Percentiles rank a stretch among this genome's conserved stretches.
Evolutionary conservation across 306 rosid genomes (phyloP).

Genomic region (Mimosa pudica): DNA sequence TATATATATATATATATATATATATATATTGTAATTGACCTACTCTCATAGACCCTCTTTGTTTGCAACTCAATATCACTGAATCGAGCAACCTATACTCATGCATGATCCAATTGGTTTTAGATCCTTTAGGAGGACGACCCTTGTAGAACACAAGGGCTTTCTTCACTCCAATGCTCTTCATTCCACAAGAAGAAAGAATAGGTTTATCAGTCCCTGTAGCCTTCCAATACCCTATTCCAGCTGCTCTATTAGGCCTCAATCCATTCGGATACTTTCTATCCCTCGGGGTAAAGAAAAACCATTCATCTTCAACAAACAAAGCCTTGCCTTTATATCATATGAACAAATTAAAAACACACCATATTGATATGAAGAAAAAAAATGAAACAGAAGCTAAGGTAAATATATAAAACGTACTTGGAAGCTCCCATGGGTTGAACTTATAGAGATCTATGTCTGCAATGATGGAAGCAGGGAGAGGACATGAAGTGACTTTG

Average conservation of each 20-base stretch:
- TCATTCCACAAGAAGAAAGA: slow-evolving; percentile 59
- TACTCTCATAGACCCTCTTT: slow-evolving; percentile 68
- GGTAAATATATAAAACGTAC: not conserved
- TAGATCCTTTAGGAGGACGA: slow-evolving; percentile 70
- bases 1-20: not conserved
- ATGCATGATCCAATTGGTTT: slow-evolving; percentile 81
- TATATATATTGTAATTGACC: slow-evolving; percentile 34
- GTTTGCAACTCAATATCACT: slow-evolving; percentile 42
- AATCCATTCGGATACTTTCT: slow-evolving; percentile 80
- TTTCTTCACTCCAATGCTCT: slow-evolving; percentile 73
- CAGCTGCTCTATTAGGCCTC: slow-evolving; percentile 82
- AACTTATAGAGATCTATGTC: slow-evolving; percentile 72
- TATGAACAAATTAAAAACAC: not conserved
- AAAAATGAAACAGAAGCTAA: not conserved
- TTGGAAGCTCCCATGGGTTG: slow-evolving; percentile 79
- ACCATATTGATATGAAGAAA: not conserved
- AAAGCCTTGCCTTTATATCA: slow-evolving; percentile 45
- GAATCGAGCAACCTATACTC: slow-evolving; percentile 72
- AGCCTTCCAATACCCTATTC: slow-evolving; percentile 80
- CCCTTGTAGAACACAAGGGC: slow-evolving; percentile 76
- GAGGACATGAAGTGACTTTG: slow-evolving; percentile 61
- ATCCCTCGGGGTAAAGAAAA: slow-evolving; percentile 73
- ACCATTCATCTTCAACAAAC: slow-evolving; percentile 81
- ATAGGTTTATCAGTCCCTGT: slow-evolving; percentile 78
- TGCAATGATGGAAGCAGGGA: slow-evolving; percentile 67